A percentile compares a stretch with the other conserved stretches of the same genome.
phyloP scores from a whole-genome alignment of 176 grass and related monocot species.

The Eragrostis curvula region DNA sequence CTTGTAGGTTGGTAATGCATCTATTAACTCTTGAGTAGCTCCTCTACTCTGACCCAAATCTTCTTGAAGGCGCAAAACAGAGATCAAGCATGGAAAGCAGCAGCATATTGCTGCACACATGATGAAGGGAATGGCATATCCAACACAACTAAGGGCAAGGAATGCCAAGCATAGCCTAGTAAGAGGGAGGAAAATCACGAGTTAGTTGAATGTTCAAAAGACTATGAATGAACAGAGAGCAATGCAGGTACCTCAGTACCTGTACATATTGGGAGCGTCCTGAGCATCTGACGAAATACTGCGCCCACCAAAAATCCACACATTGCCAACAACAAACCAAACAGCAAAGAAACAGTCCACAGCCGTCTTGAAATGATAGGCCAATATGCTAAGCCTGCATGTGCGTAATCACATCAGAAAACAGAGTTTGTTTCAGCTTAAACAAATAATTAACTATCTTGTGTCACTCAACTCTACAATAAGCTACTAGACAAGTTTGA shows the following conservation, averaged over 20 bases:
- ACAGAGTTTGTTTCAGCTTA: slow-evolving; percentile 21
- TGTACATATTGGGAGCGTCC: slow-evolving; percentile 89
- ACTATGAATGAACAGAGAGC: slow-evolving; percentile 30
- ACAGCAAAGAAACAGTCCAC: slow-evolving; percentile 98
- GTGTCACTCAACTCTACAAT: neutral
- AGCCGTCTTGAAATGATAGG: slow-evolving; percentile 91
- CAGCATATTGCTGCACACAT: slow-evolving; percentile 94
- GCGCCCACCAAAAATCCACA: slow-evolving; percentile 96
- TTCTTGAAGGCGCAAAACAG: slow-evolving; percentile 82
- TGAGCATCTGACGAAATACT: slow-evolving; percentile 67
- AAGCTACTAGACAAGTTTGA: slow-evolving; percentile 1
- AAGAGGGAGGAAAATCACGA: slow-evolving; percentile 37
- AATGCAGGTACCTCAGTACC: slow-evolving; percentile 62
- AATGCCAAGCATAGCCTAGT: slow-evolving; percentile 91
- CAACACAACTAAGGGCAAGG: slow-evolving; percentile 92
- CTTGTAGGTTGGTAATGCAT: slow-evolving; percentile 85
- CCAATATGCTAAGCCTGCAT: slow-evolving; percentile 73
- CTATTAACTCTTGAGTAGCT: slow-evolving; percentile 81
- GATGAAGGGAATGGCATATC: slow-evolving; percentile 96
- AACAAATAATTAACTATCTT: slow-evolving; percentile 10
- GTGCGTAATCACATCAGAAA: slow-evolving; percentile 35
- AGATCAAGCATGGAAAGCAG: slow-evolving; percentile 96
- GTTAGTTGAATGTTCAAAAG: slow-evolving; percentile 23
- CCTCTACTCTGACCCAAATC: slow-evolving; percentile 80
- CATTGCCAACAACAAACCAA: slow-evolving; percentile 99